These are phyloP conservation scores for Phytophthora pisi DNA, from an alignment of 352 stramenopile species.

Conservation along the genomic window DNA sequence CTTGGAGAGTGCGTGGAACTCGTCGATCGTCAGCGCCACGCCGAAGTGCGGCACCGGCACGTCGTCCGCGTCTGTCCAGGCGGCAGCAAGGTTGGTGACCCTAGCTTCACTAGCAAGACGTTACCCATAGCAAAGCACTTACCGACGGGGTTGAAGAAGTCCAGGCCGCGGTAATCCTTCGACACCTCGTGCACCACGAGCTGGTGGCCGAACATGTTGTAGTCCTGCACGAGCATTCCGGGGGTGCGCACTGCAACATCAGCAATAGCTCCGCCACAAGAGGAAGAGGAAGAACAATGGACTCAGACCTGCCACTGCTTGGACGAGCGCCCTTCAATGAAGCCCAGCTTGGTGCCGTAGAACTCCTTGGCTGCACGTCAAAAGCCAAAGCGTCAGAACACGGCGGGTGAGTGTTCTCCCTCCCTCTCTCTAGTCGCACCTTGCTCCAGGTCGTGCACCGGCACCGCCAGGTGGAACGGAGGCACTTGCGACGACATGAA, in stretches of 20 bases:
- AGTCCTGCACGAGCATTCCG: conserved; percentile 76
- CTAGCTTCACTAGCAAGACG: neutral
- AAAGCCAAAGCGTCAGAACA: neutral
- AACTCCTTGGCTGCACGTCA: conserved; percentile 85
- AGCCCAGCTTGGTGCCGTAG: conserved; percentile 92
- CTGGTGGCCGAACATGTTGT: conserved; percentile 90
- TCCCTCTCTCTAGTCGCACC: conserved; percentile 35
- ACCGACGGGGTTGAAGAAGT: conserved; percentile 97
- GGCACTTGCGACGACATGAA: conserved; percentile 47
- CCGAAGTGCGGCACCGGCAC: conserved; percentile 98
- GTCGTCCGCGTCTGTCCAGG: conserved; percentile 90
- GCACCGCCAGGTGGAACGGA: conserved; percentile 93
- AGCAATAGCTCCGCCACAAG: neutral
- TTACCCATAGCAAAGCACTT: conserved; percentile 6
- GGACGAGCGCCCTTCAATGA: conserved; percentile 91
- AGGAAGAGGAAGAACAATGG: too few species aligned
- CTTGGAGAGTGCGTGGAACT: conserved; percentile 92
- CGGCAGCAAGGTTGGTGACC: neutral
- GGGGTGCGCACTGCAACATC: conserved; percentile 7
- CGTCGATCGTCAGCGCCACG: conserved; percentile 90
- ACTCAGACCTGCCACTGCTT: conserved; percentile 90
- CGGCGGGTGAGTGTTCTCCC: neutral
- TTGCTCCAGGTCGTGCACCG: conserved; percentile 93
- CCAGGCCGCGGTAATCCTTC: conserved; percentile 91
- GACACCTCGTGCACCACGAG: conserved; percentile 92